A percentile compares a stretch with the other conserved stretches of the same genome.
Evolutionary conservation across 2,329 filamentous ascomycete genomes (phyloP).

Genomic region (Onygenales sp.): DNA sequence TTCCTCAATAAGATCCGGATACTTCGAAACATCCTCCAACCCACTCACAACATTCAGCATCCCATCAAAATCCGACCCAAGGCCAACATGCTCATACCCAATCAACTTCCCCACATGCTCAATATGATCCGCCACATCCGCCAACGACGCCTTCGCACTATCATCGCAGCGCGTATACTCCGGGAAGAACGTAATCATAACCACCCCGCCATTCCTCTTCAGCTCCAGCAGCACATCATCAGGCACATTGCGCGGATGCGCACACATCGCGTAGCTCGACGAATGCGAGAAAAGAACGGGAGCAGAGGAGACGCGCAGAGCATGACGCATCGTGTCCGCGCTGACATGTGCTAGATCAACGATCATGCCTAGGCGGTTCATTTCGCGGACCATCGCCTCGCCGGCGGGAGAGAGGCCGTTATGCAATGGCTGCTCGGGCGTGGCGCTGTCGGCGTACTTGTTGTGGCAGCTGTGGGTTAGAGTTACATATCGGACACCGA

Average conservation of each 20-base stretch:
- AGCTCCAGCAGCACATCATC: conserved; percentile 74
- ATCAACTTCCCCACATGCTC: conserved; percentile 72
- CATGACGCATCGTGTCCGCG: conserved; percentile 75
- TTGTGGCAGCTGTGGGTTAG: conserved; percentile 94
- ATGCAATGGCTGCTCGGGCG: conserved; percentile 36
- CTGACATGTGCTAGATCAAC: conserved; percentile 77
- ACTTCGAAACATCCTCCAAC: conserved; percentile 77
- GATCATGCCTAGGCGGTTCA: conserved; percentile 94
- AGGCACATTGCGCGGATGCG: conserved; percentile 82
- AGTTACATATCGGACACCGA: conserved; percentile 81
- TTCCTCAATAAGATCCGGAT: conserved; percentile 67
- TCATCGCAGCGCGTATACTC: conserved; percentile 71
- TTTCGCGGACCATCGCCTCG: conserved; percentile 63
- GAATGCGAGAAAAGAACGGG: conserved; percentile 87
- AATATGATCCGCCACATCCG: conserved; percentile 72
- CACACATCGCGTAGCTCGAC: conserved; percentile 69
- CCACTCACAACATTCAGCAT: conserved; percentile 53
- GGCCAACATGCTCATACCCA: conserved; percentile 77
- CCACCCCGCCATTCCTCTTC: conserved; percentile 60
- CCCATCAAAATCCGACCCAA: conserved; percentile 86
- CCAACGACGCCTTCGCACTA: conserved; percentile 59
- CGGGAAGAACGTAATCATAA: conserved; percentile 86
- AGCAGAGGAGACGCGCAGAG: conserved; percentile 66
- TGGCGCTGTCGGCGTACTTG: conserved; percentile 73
- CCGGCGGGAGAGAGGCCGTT: conserved; percentile 65